A percentile compares a stretch with the other conserved stretches of the same genome.
These are phyloP conservation scores for Balamuthia mandrillaris DNA, from an alignment of 208 protist genomes.

Conservation along the genomic window DNA sequence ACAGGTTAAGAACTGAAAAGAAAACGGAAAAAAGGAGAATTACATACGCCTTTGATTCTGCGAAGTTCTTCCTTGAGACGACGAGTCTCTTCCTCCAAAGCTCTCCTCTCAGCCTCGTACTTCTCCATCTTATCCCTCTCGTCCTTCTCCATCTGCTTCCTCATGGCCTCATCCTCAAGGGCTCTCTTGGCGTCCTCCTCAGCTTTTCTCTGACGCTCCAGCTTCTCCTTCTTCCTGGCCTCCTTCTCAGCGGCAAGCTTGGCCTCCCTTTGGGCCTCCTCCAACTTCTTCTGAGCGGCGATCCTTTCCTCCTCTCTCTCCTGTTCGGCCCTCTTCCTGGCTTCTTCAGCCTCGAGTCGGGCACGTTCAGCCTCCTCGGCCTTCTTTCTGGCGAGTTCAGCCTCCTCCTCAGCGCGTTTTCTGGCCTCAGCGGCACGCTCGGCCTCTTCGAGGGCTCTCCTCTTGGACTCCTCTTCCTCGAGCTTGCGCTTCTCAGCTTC, in stretches of 20 bases:
- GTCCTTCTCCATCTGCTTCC: neutral
- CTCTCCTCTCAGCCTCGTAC: neutral
- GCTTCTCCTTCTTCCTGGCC: constrained; percentile 14
- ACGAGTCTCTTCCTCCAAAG: neutral
- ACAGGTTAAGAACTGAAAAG: no score
- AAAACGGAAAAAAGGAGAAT: no score
- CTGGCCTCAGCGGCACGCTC: no score
- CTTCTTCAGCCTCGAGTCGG: no score
- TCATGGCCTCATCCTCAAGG: constrained; percentile 6
- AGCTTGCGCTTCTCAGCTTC: no score
- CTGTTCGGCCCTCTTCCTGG: neutral
- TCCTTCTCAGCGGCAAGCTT: no score
- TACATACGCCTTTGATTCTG: no score
- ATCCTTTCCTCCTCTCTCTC: no score
- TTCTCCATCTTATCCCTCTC: constrained; percentile 15
- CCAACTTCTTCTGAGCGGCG: constrained; percentile 24
- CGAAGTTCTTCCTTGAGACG: constrained; percentile 11
- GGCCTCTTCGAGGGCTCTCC: no score
- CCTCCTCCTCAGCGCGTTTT: neutral
- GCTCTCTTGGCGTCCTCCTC: constrained; percentile 15
- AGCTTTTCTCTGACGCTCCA: neutral
- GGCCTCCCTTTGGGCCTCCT: neutral
- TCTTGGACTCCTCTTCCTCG: no score
- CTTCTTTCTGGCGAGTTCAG: neutral
- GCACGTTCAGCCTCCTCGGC: constrained; percentile 5